Evolutionary conservation across 2,329 filamentous ascomycete species (phyloP), one percentile per base, ranked within the genome.

Genomic region (Epichloe coenophiala): DNA sequence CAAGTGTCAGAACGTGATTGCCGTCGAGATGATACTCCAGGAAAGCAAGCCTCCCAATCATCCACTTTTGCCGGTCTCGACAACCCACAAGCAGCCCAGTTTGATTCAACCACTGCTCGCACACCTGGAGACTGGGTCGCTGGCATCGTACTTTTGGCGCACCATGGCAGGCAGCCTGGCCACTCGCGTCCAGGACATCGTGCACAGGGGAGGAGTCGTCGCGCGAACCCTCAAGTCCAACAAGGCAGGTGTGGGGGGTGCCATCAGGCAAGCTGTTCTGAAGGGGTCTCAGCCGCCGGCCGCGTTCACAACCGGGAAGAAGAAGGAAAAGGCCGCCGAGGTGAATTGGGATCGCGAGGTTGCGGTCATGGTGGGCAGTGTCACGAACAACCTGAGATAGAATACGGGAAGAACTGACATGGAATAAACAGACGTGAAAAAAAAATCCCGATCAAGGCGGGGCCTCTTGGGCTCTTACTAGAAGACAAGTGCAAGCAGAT

Each of bases 101-200:
- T 76, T 96, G 41, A 74, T 96, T 0, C 78, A 84, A 51, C 83
- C 83, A 0, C 71, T 95, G 0, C 76, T 95, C 8, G 71, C 78
- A 11, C 74, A 83, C n/a, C 77, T 98, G 7, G 93, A 97, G 66
- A 95, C 89, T 0, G 81, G 86, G 0, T 93, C 87, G 2, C 71
- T 98, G 15, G 81, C 88, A 1, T 91, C 86, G 0, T 95, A 91
- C 65, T 98, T 95, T 69, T 98, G 93, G 89, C 78, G 93, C 49
- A 86, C 85, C 8, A 77, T 97, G 60, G 93, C 93, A 0, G 81
- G 85, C 1, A 83, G 81, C 51, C 73, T 97, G 53, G 80, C 84
- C 3, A 72, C 81, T 0, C 78, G 87, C 21, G 88, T 95, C 0
- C 84, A 89, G 64, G 91, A 97, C 57, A 87, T 97, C 43, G 67